phyloP scores from a whole-genome alignment of 345 rosid genomes.

The Noccaea caerulescens region DNA sequence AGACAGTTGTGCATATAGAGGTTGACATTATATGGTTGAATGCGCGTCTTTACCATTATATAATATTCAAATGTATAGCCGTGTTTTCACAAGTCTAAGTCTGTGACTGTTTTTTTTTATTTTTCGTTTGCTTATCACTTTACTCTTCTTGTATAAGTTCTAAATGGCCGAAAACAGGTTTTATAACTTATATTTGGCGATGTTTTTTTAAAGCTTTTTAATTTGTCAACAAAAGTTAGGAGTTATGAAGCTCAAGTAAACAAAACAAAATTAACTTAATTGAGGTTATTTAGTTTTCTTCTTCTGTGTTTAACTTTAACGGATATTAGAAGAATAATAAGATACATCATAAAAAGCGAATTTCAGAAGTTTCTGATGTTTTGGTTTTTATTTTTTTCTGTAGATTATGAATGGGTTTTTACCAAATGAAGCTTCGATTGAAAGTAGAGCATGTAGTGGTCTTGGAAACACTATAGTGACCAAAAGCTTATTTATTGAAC shows the following conservation, averaged over 20 bases:
- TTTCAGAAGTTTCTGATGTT: background rate
- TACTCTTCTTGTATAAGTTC: conserved; percentile 25
- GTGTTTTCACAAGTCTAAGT: conserved; percentile 35
- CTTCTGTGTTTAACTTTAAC: conserved; percentile 23
- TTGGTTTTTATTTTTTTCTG: background rate
- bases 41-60: conserved; percentile 38
- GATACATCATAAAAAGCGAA: background rate
- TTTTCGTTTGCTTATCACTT: background rate
- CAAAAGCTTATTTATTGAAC: background rate
- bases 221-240: conserved; percentile 27
- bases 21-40: conserved; percentile 44
- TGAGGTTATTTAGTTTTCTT: background rate
- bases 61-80: conserved; percentile 25
- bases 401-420: background rate
- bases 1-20: conserved; percentile 45
- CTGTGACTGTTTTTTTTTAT: background rate
- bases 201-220: background rate
- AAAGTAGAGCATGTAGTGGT: background rate
- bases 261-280: background rate
- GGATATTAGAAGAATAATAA: background rate
- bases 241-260: background rate
- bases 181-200: background rate
- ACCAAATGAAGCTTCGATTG: background rate
- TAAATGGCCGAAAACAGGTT: background rate
- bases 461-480: background rate